Conservation (phyloP, 148 eudicot genomes). For the Camellia sinensis region DNA sequence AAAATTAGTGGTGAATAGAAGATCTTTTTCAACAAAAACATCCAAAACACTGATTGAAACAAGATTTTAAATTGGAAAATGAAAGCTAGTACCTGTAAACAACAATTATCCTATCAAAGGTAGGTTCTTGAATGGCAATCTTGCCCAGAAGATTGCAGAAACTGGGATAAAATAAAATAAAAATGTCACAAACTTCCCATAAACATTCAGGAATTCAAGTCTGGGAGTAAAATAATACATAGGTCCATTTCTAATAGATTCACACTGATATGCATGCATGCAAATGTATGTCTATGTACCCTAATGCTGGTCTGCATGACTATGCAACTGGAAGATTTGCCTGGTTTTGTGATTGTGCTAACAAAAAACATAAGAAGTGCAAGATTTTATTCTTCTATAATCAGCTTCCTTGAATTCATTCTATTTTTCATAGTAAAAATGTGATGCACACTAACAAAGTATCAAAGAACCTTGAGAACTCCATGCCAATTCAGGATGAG, state of each 20-base stretch:
- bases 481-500: not conserved
- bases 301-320: not conserved
- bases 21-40: not conserved
- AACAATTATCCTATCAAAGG: constrained; percentile 96
- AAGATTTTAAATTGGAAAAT: not conserved
- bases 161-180: constrained; percentile 14
- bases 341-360: no score
- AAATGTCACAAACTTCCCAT: constrained; percentile 3
- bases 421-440: not conserved
- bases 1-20: not conserved
- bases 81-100: constrained; percentile 66
- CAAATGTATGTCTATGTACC: not conserved
- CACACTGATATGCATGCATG: not conserved
- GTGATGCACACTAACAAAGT: not conserved
- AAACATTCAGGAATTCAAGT: not conserved
- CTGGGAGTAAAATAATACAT: not conserved
- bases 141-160: constrained; percentile 61
- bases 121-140: constrained; percentile 90
- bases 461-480: not conserved
- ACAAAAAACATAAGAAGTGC: not conserved
- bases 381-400: not conserved
- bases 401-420: not conserved
- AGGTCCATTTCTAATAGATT: constrained; percentile 20
- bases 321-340: no score
- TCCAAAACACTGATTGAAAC: not conserved